Conservation (phyloP, 164 flowering plant genomes). For the Macadamia integrifolia region DNA sequence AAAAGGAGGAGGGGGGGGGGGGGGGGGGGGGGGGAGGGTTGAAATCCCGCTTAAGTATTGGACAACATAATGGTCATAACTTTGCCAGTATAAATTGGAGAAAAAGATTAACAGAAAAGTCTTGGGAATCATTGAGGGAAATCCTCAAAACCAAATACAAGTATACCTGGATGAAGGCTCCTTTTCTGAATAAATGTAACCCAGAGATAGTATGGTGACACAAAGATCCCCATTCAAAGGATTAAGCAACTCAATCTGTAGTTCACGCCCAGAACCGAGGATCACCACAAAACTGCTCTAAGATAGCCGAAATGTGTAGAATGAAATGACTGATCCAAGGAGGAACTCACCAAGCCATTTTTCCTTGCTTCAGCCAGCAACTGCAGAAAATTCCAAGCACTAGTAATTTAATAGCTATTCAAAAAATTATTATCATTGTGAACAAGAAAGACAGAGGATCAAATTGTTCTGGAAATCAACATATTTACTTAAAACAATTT, state of each 20-base stretch:
- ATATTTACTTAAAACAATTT: no score
- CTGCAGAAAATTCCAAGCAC: slow-evolving; percentile 36
- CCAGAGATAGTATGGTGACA: slow-evolving; percentile 40
- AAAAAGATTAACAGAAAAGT: no score
- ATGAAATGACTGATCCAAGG: not conserved
- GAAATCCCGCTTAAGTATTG: no score
- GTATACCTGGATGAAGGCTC: slow-evolving; percentile 45
- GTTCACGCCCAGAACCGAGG: not conserved
- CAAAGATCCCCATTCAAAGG: slow-evolving; percentile 59
- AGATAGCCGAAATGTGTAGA: not conserved
- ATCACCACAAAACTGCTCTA: slow-evolving; percentile 4
- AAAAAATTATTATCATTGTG: no score
- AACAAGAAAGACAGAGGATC: not conserved
- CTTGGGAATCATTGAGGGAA: no score
- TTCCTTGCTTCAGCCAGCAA: slow-evolving; percentile 81
- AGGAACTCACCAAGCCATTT: slow-evolving; percentile 60
- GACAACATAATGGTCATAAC: no score
- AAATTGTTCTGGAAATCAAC: not conserved
- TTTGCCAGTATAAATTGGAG: no score
- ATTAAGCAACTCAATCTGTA: slow-evolving; percentile 71
- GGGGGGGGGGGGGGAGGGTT: no score
- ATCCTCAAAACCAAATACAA: not conserved
- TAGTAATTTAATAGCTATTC: not conserved
- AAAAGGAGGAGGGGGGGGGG: no score
- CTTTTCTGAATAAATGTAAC: slow-evolving; percentile 61